Evolutionary conservation across 2,329 filamentous ascomycete species (phyloP).

Genomic region (Trichoderma koningii): DNA sequence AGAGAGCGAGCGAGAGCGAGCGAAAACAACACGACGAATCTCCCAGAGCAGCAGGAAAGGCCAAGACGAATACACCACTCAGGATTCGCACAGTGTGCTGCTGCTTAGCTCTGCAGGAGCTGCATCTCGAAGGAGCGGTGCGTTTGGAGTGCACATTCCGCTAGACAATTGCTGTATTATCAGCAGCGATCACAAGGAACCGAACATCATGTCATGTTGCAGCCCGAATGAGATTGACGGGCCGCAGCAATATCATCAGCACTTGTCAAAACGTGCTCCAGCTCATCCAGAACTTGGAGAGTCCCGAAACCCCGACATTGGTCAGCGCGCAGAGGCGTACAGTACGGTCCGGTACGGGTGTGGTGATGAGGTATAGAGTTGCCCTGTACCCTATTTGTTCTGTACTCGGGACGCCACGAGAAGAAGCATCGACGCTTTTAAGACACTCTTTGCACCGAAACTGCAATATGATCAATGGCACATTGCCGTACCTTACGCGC

Average conservation of each 20-base stretch:
- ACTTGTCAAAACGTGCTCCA: neutral
- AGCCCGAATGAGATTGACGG: neutral
- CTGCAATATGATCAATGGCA: neutral
- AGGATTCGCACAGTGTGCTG: conserved; percentile 10
- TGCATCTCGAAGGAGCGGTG: conserved; percentile 9
- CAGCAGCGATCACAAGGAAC: conserved; percentile 2
- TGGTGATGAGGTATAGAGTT: no score
- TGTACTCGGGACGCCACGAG: neutral
- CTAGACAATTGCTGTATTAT: no score
- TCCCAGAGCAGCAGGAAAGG: neutral
- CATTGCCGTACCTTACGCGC: neutral
- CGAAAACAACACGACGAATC: neutral
- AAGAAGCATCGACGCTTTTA: neutral
- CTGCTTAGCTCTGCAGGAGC: conserved; percentile 8
- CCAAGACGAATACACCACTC: neutral
- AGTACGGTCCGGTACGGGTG: no score
- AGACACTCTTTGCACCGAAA: neutral
- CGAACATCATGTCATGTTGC: conserved; percentile 1
- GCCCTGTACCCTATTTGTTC: neutral
- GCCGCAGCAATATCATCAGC: neutral
- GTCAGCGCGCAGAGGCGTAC: neutral
- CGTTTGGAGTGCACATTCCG: neutral
- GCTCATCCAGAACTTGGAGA: neutral
- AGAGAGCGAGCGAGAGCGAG: neutral
- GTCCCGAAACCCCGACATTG: neutral